These are phyloP conservation scores for Ceratocystis albifundus DNA, from an alignment of 2,329 filamentous ascomycete species.

Conservation along the genomic window DNA sequence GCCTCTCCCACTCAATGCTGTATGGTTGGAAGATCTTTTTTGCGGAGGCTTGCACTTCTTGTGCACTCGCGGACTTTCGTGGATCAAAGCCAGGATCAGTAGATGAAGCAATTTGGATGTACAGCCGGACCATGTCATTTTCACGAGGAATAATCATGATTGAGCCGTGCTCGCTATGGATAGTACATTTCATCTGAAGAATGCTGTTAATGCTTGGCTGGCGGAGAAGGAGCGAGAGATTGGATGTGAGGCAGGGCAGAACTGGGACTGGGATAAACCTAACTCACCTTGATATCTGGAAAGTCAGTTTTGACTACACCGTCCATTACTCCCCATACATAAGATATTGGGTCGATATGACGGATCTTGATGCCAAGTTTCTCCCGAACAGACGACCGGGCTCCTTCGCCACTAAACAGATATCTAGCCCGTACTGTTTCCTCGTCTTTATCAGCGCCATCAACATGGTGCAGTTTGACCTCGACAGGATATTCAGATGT, in stretches of 20 bases:
- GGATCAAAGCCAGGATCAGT: constrained; percentile 51
- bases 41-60: constrained; percentile 53
- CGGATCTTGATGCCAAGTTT: constrained; percentile 59
- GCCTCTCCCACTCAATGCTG: constrained; percentile 52
- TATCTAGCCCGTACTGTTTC: constrained; percentile 61
- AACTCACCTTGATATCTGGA: constrained; percentile 57
- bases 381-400: constrained; percentile 53
- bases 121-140: constrained; percentile 51
- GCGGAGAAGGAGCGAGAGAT: background rate
- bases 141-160: constrained; percentile 69
- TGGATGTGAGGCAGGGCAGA: background rate
- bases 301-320: constrained; percentile 62
- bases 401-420: constrained; percentile 59
- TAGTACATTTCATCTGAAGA: constrained; percentile 57
- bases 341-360: constrained; percentile 56
- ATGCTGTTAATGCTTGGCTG: constrained; percentile 30
- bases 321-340: constrained; percentile 69
- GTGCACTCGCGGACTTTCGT: constrained; percentile 49
- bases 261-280: background rate
- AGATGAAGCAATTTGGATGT: constrained; percentile 55
- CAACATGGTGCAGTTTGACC: constrained; percentile 64
- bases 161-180: constrained; percentile 61
- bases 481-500: constrained; percentile 59
- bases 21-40: constrained; percentile 57
- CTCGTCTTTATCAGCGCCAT: constrained; percentile 44